Percentiles rank a stretch among this genome's conserved stretches.
Evolutionary conservation across 179 eudicot genomes (phyloP).

Genomic region (Amaranthus tricolor): DNA sequence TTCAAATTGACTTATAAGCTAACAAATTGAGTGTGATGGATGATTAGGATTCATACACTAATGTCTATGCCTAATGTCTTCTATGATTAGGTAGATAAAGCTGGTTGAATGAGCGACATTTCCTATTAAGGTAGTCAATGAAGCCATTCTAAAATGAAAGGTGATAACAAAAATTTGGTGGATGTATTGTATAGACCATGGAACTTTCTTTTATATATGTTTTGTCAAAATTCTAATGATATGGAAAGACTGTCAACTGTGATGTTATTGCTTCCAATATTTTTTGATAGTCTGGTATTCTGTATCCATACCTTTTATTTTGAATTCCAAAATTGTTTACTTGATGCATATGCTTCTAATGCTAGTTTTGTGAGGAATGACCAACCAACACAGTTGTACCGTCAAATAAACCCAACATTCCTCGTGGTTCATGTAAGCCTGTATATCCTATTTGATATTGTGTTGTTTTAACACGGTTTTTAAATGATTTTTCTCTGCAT

Average conservation of each 20-base stretch:
- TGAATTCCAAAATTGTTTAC: neutral
- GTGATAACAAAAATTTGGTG: neutral
- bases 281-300: neutral
- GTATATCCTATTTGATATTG: neutral
- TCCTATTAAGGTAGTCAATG: neutral
- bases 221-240: neutral
- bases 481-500: neutral
- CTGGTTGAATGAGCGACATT: neutral
- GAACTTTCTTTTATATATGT: neutral
- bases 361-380: neutral
- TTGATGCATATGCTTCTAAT: neutral
- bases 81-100: neutral
- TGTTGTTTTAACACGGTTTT: neutral
- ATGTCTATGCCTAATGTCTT: neutral
- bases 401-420: neutral
- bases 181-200: neutral
- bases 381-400: neutral
- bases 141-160: neutral
- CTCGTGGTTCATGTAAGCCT: neutral
- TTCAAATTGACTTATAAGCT: neutral
- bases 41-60: neutral
- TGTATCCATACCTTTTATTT: neutral
- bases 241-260: neutral
- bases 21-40: neutral
- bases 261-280: neutral